Conservation (phyloP, 768 basidiomycete genomes). For the Melanogaster broomeanus region DNA sequence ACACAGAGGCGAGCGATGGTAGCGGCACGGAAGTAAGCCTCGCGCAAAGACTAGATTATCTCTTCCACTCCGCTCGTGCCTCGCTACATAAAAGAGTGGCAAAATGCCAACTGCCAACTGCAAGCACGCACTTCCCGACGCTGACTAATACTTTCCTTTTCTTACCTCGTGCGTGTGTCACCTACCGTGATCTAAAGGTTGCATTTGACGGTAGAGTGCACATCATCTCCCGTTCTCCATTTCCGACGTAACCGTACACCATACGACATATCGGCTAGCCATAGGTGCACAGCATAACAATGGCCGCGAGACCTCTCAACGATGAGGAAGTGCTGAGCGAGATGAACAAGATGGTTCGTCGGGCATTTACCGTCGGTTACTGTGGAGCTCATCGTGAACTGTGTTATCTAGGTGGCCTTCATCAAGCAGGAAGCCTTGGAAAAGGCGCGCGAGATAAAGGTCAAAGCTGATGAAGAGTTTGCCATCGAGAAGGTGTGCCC, state of each 20-base stretch:
- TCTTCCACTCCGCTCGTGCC: too few relatives aligned
- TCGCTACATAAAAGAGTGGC: too few relatives aligned
- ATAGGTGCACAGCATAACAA: conserved; percentile 34
- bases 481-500: conserved; percentile 88
- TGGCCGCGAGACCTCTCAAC: conserved; percentile 79
- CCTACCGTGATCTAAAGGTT: too few relatives aligned
- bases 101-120: too few relatives aligned
- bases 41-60: too few relatives aligned
- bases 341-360: conserved; percentile 97
- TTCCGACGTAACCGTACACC: neutral
- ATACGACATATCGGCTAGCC: neutral
- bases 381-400: conserved; percentile 1
- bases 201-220: neutral
- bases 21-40: too few relatives aligned
- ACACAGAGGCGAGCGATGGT: too few relatives aligned
- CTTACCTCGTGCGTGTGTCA: too few relatives aligned
- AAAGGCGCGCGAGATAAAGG: conserved; percentile 94
- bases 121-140: too few relatives aligned
- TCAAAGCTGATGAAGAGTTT: conserved; percentile 99
- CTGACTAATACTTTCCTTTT: too few relatives aligned
- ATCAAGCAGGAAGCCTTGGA: conserved; percentile 98
- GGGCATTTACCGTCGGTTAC: neutral
- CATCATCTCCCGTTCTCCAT: neutral
- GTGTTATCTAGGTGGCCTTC: conserved; percentile 78
- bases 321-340: conserved; percentile 95